These are phyloP conservation scores for Usnea hakonensis DNA, from an alignment of 495 filamentous ascomycete genomes.

Conservation along the genomic window DNA sequence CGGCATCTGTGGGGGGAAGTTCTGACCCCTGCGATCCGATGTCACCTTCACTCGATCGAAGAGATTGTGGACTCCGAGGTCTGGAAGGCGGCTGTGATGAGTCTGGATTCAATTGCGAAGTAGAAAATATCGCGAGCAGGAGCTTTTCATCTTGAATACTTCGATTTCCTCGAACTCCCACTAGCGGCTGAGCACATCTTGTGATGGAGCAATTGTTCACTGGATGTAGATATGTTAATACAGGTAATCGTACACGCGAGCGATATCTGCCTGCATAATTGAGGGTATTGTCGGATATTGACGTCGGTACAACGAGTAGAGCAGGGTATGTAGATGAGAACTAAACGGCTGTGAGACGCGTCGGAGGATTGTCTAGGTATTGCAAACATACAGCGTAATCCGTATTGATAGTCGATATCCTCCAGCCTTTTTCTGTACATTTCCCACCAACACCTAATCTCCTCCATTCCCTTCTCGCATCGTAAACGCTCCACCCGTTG, in stretches of 20 bases:
- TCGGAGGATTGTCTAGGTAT: background rate
- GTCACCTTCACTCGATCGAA: constrained; percentile 50
- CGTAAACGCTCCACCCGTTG: constrained; percentile 84
- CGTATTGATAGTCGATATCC: constrained; percentile 81
- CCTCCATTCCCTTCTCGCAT: constrained; percentile 70
- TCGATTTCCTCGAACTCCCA: constrained; percentile 78
- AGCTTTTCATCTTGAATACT: constrained; percentile 96
- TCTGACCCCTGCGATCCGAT: constrained; percentile 36
- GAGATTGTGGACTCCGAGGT: constrained; percentile 39
- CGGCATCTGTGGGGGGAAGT: constrained; percentile 47
- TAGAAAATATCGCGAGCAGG: constrained; percentile 87
- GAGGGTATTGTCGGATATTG: constrained; percentile 91
- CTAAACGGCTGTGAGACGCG: constrained; percentile 37
- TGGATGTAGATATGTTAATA: constrained; percentile 85
- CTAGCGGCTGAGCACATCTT: constrained; percentile 84
- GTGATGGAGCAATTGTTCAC: constrained; percentile 97
- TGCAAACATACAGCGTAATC: constrained; percentile 57
- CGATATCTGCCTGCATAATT: constrained; percentile 89
- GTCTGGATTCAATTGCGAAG: constrained; percentile 41
- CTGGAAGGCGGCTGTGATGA: constrained; percentile 23
- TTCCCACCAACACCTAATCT: constrained; percentile 77
- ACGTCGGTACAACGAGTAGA: constrained; percentile 70
- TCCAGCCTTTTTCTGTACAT: constrained; percentile 68
- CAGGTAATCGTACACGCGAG: constrained; percentile 79
- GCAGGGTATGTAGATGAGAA: constrained; percentile 96